Percentiles rank a stretch among this genome's conserved stretches.
Evolutionary conservation across 306 rosid genomes (phyloP).

Genomic region (Calophaca sinica): DNA sequence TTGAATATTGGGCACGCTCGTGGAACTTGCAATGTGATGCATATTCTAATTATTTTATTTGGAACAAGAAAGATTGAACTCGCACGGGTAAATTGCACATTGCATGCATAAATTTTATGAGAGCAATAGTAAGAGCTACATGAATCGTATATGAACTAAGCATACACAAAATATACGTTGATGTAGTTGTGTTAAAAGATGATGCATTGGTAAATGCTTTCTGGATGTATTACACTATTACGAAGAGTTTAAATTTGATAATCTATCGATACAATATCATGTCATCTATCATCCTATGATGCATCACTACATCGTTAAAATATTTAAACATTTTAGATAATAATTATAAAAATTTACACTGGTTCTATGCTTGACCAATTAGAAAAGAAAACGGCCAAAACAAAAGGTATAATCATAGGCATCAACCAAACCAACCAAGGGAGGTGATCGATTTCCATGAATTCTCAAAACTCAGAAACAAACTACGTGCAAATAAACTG

Average conservation of each 20-base stretch:
- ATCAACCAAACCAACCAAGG: background rate
- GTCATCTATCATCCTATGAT: background rate
- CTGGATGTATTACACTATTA: background rate
- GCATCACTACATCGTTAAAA: background rate
- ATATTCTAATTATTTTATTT: too few relatives aligned
- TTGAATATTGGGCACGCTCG: background rate
- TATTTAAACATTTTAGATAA: background rate
- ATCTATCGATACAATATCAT: too few relatives aligned
- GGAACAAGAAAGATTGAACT: background rate
- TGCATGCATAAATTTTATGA: background rate
- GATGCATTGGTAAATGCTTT: too few relatives aligned
- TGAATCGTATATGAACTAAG: background rate
- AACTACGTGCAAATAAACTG: background rate
- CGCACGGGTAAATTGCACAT: background rate
- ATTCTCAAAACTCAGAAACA: background rate
- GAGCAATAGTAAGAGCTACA: background rate
- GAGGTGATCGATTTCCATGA: background rate
- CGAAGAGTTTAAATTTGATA: background rate
- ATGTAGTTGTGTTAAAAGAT: background rate
- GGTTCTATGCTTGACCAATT: background rate
- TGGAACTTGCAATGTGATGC: background rate
- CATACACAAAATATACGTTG: background rate
- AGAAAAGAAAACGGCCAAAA: background rate
- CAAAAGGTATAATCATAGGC: constrained; percentile 15
- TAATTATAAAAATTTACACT: too few relatives aligned